Conservation (phyloP, 371 early-diverging fungal species). For the Mucor piriformis region DNA sequence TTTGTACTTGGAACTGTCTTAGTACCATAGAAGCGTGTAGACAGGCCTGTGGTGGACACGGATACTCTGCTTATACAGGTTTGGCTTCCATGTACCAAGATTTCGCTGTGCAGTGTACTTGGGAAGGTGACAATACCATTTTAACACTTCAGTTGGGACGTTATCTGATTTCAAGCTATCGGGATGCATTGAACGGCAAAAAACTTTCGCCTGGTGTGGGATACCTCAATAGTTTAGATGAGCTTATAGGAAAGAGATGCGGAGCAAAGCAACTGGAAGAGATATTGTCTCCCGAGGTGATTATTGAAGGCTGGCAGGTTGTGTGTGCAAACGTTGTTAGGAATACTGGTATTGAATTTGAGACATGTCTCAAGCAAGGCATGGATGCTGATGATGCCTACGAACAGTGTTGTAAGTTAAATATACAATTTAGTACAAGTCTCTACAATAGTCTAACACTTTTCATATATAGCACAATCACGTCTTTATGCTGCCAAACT, state of each 20-base stretch:
- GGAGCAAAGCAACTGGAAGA: conserved; percentile 57
- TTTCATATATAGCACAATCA: conserved; percentile 67
- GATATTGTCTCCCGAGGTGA: conserved; percentile 61
- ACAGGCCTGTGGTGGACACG: conserved; percentile 91
- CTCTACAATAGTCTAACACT: too few species aligned
- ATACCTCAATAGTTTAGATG: conserved; percentile 72
- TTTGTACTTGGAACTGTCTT: conserved; percentile 90
- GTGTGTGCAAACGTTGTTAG: conserved; percentile 84
- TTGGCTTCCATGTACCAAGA: conserved; percentile 85
- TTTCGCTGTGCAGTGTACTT: conserved; percentile 93
- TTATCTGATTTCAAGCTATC: conserved; percentile 83
- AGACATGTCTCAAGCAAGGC: conserved; percentile 68
- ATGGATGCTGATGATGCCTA: conserved; percentile 81
- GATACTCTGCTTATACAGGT: conserved; percentile 91
- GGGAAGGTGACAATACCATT: conserved; percentile 94
- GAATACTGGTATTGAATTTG: conserved; percentile 82
- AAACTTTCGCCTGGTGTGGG: conserved; percentile 79
- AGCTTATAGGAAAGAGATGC: conserved; percentile 58
- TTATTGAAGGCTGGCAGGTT: conserved; percentile 83
- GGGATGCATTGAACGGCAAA: conserved; percentile 78
- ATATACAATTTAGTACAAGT: background rate
- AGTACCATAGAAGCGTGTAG: conserved; percentile 90
- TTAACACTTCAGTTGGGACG: conserved; percentile 90
- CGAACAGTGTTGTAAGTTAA: conserved; percentile 73
- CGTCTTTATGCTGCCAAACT: conserved; percentile 87